A percentile compares a stretch with the other conserved stretches of the same genome.
phyloP scores from a whole-genome alignment of 1,284 basidiomycete species.

The Peniophora sp. region DNA sequence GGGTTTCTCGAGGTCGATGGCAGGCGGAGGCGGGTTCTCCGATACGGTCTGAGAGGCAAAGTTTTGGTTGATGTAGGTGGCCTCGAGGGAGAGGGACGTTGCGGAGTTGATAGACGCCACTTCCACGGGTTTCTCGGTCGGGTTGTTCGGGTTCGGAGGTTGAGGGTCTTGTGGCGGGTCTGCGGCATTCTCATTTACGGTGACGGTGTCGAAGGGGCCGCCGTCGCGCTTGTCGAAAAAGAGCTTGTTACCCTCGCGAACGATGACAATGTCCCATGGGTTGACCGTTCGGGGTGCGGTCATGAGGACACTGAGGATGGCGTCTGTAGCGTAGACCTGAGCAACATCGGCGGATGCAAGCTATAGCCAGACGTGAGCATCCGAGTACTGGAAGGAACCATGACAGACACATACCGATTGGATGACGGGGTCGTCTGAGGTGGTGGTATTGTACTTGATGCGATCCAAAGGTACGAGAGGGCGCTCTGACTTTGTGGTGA shows the following conservation, averaged over 20 bases:
- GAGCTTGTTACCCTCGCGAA: conserved; percentile 87
- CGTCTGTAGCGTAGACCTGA: conserved; percentile 90
- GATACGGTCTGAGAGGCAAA: conserved; percentile 95
- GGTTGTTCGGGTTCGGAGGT: conserved; percentile 71
- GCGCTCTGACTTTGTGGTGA: conserved; percentile 89
- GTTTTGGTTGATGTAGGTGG: conserved; percentile 99
- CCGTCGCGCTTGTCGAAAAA: conserved; percentile 99
- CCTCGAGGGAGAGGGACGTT: conserved; percentile 90
- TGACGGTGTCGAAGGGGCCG: conserved; percentile 94
- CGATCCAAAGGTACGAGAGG: conserved; percentile 90
- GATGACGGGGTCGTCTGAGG: conserved; percentile 95
- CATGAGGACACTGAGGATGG: conserved; percentile 95
- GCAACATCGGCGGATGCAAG: conserved; percentile 75
- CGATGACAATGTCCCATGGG: conserved; percentile 98
- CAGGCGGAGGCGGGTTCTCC: conserved; percentile 55
- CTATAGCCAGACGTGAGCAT: conserved; percentile 27
- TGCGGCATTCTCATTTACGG: conserved; percentile 97
- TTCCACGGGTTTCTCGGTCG: conserved; percentile 63
- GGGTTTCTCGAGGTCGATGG: conserved; percentile 71
- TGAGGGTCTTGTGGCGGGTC: conserved; percentile 89
- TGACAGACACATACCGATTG: conserved; percentile 53
- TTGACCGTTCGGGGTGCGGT: conserved; percentile 92
- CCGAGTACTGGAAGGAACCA: conserved; percentile 5
- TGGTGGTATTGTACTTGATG: conserved; percentile 95
- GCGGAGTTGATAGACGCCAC: conserved; percentile 85